Evolutionary conservation across 163 green algal genomes (phyloP), one percentile per base, ranked within the genome.

Genomic region (Scenedesmus sp.): DNA sequence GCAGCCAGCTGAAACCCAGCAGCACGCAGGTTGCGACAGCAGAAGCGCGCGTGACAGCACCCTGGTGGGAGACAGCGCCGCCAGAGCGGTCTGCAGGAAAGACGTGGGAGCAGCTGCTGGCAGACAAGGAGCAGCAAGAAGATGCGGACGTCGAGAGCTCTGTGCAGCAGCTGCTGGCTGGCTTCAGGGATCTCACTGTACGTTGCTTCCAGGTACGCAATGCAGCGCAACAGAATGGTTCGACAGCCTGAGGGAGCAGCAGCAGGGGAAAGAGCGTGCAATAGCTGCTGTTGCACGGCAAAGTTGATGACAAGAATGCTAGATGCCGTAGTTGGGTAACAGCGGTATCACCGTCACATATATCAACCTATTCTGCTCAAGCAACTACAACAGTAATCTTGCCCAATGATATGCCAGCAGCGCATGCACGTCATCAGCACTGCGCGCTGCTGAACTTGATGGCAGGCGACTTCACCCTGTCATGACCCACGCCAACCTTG

Each of bases 61-160:
- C 83, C 9, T 90, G 85, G 85, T 90, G 85, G 85, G 65, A 70
- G 35, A 44, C 72, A 76, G 85, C 18, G 22, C 72, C 16, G 24
- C 85, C 85, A 33, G 85, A 89, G 78, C 49, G 43, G 44, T 40
- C 85, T 51, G 85, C 85, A 78, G 85, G 85, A n/a, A 90, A 90
- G 72, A 90, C 85, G n/a, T 90, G 85, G 85, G 46, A 84, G 72
- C 65, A 90, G 72, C 85, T 84, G 70, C n/a, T 81, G 43, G 70
- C 49, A 72, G 85, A 90, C n/a, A 83, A 13, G 42, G 85, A 90
- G 72, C 35, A 5, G n/a, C n/a, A 51, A 18, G 85, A 90, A 44
- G 85, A 90, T 70, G 85, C 70, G 16, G 85, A 90, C 1, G 22
- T 85, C 2, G 65, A 89, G 35, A 40, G 42, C 43, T 68, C 40